These are phyloP conservation scores for Colletotrichum australisinense DNA, from an alignment of 2,329 filamentous ascomycete genomes.

Conservation along the genomic window DNA sequence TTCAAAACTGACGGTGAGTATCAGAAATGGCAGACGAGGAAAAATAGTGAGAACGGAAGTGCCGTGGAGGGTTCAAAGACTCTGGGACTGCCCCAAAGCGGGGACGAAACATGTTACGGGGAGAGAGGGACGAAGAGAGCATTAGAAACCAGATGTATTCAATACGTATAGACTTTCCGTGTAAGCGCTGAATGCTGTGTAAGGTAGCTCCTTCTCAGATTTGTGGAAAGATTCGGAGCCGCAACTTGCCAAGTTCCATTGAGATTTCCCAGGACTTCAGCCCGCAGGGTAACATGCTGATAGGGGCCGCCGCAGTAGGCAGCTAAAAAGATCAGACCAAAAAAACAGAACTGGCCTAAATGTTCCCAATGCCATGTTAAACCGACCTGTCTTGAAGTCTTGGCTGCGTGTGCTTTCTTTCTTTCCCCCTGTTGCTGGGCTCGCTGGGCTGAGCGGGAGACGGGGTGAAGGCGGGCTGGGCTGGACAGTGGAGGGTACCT, in stretches of 20 bases:
- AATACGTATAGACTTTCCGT: conserved; percentile 16
- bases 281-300: conserved; percentile 5
- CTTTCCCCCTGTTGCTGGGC: background rate
- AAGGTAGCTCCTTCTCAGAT: background rate
- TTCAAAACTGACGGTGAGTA: background rate
- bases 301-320: conserved; percentile 3
- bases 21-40: background rate
- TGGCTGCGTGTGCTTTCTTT: conserved; percentile 17
- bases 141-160: background rate
- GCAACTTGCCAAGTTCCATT: background rate
- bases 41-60: background rate
- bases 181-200: background rate
- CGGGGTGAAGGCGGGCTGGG: background rate
- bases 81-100: background rate
- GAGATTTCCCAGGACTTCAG: background rate
- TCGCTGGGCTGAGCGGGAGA: background rate
- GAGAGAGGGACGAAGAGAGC: background rate
- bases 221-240: conserved; percentile 9
- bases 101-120: background rate
- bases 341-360: background rate
- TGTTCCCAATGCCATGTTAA: conserved; percentile 10
- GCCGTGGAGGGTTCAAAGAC: background rate
- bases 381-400: conserved; percentile 3
- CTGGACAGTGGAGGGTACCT: background rate
- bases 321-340: conserved; percentile 15